Percentiles rank a stretch among this genome's conserved stretches.
phyloP scores from a whole-genome alignment of 2,329 filamentous ascomycete genomes.

The Akanthomyces uredinophilus region DNA sequence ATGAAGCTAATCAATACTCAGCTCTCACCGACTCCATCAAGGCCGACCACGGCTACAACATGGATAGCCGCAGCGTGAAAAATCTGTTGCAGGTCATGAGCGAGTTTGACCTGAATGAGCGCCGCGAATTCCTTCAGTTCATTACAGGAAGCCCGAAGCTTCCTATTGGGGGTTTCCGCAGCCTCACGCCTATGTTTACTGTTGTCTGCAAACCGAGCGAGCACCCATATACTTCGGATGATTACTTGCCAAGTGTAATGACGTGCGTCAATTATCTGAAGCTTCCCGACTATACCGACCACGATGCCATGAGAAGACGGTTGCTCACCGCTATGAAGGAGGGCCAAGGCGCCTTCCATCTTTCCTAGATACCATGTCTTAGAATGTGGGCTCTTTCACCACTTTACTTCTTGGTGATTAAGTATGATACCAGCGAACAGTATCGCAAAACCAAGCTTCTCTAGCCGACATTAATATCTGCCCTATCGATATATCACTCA shows the following conservation, averaged over 20 bases:
- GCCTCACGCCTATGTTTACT: conserved; percentile 95
- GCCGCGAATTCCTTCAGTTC: conserved; percentile 94
- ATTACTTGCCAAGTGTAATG: conserved; percentile 99
- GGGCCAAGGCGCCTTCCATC: conserved; percentile 94
- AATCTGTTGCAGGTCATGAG: conserved; percentile 95
- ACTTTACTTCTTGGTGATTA: not conserved
- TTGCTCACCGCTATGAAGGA: conserved; percentile 84
- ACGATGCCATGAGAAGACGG: conserved; percentile 72
- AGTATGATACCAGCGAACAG: not conserved
- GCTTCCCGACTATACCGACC: conserved; percentile 82
- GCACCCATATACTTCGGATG: conserved; percentile 85
- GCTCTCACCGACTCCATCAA: conserved; percentile 98
- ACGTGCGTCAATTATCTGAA: conserved; percentile 99
- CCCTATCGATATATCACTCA: not conserved
- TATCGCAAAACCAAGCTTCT: not conserved
- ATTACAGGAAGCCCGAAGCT: conserved; percentile 97
- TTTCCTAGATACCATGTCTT: conserved; percentile 56
- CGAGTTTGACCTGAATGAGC: conserved; percentile 66
- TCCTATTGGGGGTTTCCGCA: conserved; percentile 97
- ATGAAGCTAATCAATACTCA: conserved; percentile 31
- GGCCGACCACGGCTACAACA: conserved; percentile 96
- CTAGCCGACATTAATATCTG: not conserved
- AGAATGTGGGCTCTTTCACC: not conserved
- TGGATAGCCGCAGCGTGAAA: conserved; percentile 93
- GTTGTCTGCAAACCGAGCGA: conserved; percentile 99